Conservation (phyloP, 345 rosid species). For the Camelina laxa region DNA sequence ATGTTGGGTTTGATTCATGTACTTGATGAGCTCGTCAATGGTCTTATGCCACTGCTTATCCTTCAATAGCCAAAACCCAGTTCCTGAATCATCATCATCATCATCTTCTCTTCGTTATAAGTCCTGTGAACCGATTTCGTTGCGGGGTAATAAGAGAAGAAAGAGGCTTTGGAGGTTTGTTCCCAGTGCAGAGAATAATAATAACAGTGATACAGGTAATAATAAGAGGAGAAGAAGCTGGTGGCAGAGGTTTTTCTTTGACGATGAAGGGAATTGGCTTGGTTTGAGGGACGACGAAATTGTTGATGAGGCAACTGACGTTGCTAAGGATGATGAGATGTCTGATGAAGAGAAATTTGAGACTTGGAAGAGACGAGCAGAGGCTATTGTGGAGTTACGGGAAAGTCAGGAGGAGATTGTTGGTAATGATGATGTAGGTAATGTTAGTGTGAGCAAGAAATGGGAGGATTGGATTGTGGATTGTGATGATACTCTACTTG, state of each 20-base stretch:
- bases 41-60: conserved; percentile 54
- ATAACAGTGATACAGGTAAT: conserved; percentile 36
- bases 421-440: conserved; percentile 13
- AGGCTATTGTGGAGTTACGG: conserved; percentile 88
- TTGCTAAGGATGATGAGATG: conserved; percentile 49
- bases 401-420: conserved; percentile 68
- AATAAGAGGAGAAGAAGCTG: conserved; percentile 59
- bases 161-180: conserved; percentile 51
- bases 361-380: conserved; percentile 92
- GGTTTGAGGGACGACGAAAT: conserved; percentile 72
- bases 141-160: conserved; percentile 42
- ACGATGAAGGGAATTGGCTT: conserved; percentile 89
- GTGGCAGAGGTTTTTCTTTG: conserved; percentile 85
- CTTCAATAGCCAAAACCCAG: conserved; percentile 43
- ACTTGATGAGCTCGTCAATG: conserved; percentile 74
- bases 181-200: conserved; percentile 51
- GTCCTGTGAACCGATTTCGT: conserved; percentile 34
- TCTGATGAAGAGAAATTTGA: conserved; percentile 72
- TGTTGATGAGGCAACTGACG: conserved; percentile 50
- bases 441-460: conserved; percentile 58
- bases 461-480: conserved; percentile 98
- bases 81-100: conserved; percentile 28
- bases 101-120: conserved; percentile 31
- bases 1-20: conserved; percentile 56
- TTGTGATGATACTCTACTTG: conserved; percentile 48